These are phyloP conservation scores for Xylona heveae DNA, from an alignment of 495 filamentous ascomycete species.

Conservation along the genomic window DNA sequence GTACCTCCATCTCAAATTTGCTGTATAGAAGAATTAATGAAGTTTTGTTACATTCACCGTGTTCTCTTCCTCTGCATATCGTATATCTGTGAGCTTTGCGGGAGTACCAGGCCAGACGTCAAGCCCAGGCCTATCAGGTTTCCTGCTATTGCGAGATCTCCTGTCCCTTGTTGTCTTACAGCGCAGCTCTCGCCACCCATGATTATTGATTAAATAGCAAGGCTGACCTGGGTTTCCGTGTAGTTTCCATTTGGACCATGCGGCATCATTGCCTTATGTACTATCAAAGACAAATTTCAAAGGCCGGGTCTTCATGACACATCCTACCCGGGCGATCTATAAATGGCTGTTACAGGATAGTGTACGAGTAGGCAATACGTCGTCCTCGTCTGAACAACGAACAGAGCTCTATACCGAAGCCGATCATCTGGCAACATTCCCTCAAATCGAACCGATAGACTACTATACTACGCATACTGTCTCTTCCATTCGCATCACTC, in stretches of 20 bases:
- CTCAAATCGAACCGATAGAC: constrained; percentile 87
- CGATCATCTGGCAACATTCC: constrained; percentile 82
- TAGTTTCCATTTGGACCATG: constrained; percentile 96
- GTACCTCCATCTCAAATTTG: too few species aligned
- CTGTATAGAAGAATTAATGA: too few species aligned
- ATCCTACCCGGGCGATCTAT: constrained; percentile 97
- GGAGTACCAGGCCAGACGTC: too few species aligned
- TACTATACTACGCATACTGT: constrained; percentile 96
- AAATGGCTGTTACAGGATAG: constrained; percentile 98
- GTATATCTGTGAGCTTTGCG: too few species aligned
- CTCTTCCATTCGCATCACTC: constrained; percentile 86
- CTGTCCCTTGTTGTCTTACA: too few species aligned
- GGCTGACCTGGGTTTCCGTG: constrained; percentile 12
- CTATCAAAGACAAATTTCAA: constrained; percentile 95
- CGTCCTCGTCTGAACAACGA: constrained; percentile 47
- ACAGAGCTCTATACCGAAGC: constrained; percentile 80
- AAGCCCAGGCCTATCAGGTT: too few species aligned
- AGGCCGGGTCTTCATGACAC: constrained; percentile 95
- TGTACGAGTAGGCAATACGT: constrained; percentile 70
- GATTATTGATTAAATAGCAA: not conserved
- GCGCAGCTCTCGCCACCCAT: not conserved
- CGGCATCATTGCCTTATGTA: constrained; percentile 87
- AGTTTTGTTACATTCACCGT: too few species aligned
- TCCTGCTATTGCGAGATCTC: too few species aligned
- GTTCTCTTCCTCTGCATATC: too few species aligned